Evolutionary conservation across 139 green algal species (phyloP).

Genomic region (Gonium pectorale): DNA sequence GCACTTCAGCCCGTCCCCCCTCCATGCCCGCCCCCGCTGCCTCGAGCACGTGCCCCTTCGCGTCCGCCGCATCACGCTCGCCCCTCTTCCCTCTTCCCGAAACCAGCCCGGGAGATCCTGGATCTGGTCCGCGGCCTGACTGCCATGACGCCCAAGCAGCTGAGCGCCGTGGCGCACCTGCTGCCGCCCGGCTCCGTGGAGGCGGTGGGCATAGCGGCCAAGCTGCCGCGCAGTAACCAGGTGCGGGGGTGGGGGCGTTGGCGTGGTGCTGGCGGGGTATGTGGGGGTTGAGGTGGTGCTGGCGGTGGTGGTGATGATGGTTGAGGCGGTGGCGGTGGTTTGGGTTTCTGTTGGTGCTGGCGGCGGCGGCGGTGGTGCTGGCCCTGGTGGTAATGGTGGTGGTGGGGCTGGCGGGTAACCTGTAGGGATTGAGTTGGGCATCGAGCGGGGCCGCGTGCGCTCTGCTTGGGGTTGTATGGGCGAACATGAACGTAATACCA

Average conservation of each 20-base stretch:
- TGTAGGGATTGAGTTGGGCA: too few relatives aligned
- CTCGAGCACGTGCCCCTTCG: background rate
- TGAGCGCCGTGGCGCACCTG: conserved; percentile 55
- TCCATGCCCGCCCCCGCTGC: background rate
- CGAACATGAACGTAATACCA: too few relatives aligned
- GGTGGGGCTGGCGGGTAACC: too few relatives aligned
- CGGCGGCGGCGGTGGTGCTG: too few relatives aligned
- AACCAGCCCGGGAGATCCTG: conserved; percentile 12
- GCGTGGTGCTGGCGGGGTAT: too few relatives aligned
- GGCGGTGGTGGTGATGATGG: background rate
- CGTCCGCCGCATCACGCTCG: background rate
- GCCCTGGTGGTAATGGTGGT: too few relatives aligned
- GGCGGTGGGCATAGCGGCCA: conserved; percentile 48
- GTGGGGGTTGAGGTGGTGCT: background rate
- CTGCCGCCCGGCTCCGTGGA: conserved; percentile 48
- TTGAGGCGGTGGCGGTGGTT: background rate
- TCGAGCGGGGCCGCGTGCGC: too few relatives aligned
- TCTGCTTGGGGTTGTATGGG: too few relatives aligned
- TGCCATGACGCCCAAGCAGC: conserved; percentile 57
- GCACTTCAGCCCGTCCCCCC: background rate
- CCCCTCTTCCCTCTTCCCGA: too few relatives aligned
- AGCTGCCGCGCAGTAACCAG: conserved; percentile 63
- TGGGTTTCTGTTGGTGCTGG: background rate
- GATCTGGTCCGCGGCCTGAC: conserved; percentile 55
- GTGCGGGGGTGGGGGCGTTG: background rate